Conservation (phyloP, 106 monocot genomes). For the Narthecium ossifragum region DNA sequence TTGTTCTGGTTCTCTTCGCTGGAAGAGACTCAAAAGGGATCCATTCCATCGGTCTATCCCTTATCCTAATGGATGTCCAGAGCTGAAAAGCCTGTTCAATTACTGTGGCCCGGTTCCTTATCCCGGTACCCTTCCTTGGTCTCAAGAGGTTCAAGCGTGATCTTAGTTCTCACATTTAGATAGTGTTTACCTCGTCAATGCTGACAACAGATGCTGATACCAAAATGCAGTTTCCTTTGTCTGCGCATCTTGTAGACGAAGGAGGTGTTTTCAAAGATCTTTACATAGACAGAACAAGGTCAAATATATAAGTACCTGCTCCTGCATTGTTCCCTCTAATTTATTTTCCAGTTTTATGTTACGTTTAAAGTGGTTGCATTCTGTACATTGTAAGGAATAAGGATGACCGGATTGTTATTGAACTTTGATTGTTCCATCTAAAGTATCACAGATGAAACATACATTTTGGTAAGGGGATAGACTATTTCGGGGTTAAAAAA, state of each 20-base stretch:
- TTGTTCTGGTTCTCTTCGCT: slow-evolving; percentile 56
- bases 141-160: slow-evolving; percentile 10
- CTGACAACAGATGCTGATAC: too few relatives aligned
- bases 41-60: slow-evolving; percentile 83
- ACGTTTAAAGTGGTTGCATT: too few relatives aligned
- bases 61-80: slow-evolving; percentile 87
- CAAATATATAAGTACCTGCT: too few relatives aligned
- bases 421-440: background rate
- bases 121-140: slow-evolving; percentile 79
- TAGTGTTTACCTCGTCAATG: too few relatives aligned
- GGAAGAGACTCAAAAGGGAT: slow-evolving; percentile 75
- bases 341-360: too few relatives aligned
- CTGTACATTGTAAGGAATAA: too few relatives aligned
- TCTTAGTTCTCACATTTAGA: background rate
- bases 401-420: background rate
- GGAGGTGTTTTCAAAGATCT: too few relatives aligned
- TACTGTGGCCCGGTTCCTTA: slow-evolving; percentile 81
- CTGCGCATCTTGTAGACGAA: too few relatives aligned
- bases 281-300: too few relatives aligned
- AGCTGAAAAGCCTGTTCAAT: slow-evolving; percentile 64
- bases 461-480: background rate
- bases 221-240: too few relatives aligned
- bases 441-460: slow-evolving; percentile 11
- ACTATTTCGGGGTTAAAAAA: background rate
- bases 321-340: too few relatives aligned